phyloP scores from a whole-genome alignment of 2,329 filamentous ascomycete genomes.

The Penicillium frequentans region DNA sequence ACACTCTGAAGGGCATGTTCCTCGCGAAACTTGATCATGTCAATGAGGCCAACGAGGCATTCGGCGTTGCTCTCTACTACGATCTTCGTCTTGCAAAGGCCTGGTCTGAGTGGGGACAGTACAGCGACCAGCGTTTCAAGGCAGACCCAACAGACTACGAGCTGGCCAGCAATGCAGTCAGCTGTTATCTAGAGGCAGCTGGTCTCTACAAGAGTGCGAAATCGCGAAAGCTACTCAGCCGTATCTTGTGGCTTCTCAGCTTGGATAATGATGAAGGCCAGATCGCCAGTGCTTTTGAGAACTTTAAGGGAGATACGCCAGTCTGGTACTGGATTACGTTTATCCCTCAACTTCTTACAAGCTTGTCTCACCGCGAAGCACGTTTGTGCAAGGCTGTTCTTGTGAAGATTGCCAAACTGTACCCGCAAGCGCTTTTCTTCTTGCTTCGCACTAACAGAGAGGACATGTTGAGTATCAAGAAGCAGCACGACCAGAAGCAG shows the following conservation, averaged over 20 bases:
- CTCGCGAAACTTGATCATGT: slow-evolving; percentile 89
- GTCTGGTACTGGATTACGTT: slow-evolving; percentile 99
- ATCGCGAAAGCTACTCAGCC: slow-evolving; percentile 86
- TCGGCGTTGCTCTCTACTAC: slow-evolving; percentile 92
- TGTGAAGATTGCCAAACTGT: slow-evolving; percentile 90
- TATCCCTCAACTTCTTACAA: slow-evolving; percentile 92
- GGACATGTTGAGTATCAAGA: slow-evolving; percentile 90
- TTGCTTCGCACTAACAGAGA: slow-evolving; percentile 89
- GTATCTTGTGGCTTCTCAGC: slow-evolving; percentile 93
- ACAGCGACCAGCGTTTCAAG: slow-evolving; percentile 96
- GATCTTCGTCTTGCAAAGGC: slow-evolving; percentile 94
- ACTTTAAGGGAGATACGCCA: slow-evolving; percentile 95
- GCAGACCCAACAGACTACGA: slow-evolving; percentile 79
- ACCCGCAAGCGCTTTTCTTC: slow-evolving; percentile 95
- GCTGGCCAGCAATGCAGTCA: slow-evolving; percentile 85
- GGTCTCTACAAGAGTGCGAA: slow-evolving; percentile 97
- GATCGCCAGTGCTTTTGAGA: slow-evolving; percentile 83
- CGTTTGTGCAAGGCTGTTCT: slow-evolving; percentile 82
- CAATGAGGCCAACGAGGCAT: slow-evolving; percentile 88
- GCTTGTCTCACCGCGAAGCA: slow-evolving; percentile 87
- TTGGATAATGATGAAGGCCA: slow-evolving; percentile 84
- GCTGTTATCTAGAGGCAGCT: slow-evolving; percentile 93
- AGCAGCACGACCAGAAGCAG: slow-evolving; percentile 69
- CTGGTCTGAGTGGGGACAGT: slow-evolving; percentile 99
- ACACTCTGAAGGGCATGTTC: slow-evolving; percentile 99